These are phyloP conservation scores for Allomyces macrogynus DNA, from an alignment of 192 early-diverging fungal species.

Conservation along the genomic window DNA sequence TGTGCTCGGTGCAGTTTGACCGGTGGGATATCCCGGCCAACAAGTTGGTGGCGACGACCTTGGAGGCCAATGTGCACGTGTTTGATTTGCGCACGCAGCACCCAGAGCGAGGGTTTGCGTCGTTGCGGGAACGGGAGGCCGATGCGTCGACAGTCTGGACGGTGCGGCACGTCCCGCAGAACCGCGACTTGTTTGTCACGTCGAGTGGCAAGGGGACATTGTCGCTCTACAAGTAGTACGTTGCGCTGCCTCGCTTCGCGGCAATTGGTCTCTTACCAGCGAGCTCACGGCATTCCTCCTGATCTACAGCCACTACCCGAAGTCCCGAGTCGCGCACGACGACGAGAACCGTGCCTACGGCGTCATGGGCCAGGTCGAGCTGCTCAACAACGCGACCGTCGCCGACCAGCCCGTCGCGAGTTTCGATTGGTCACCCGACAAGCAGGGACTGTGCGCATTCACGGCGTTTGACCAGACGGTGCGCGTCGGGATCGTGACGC, in stretches of 20 bases:
- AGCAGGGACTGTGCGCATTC: conserved; percentile 40
- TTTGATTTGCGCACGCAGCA: conserved; percentile 36
- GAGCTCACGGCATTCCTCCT: too few relatives aligned
- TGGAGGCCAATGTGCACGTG: conserved; percentile 27
- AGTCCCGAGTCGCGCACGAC: conserved; percentile 16
- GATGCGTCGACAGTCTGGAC: conserved; percentile 34
- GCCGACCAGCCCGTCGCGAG: conserved; percentile 47
- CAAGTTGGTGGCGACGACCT: conserved; percentile 29
- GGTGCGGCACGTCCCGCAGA: conserved; percentile 38
- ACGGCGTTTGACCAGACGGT: conserved; percentile 45
- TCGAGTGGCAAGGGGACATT: conserved; percentile 35
- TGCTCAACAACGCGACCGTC: conserved; percentile 17
- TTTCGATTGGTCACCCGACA: conserved; percentile 45
- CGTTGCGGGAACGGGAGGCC: background rate
- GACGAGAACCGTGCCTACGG: conserved; percentile 11
- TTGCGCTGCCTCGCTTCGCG: background rate
- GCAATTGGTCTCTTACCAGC: background rate
- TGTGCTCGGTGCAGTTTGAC: conserved; percentile 30
- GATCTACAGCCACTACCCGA: conserved; percentile 23
- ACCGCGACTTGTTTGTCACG: conserved; percentile 41
- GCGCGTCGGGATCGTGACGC: conserved; percentile 33
- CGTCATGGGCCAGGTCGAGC: conserved; percentile 11
- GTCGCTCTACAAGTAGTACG: conserved; percentile 37
- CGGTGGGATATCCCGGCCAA: conserved; percentile 30
- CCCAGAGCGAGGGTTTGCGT: conserved; percentile 20